Evolutionary conservation across 129 eudicot species (phyloP).

Genomic region (carrot (Daucus carota)): DNA sequence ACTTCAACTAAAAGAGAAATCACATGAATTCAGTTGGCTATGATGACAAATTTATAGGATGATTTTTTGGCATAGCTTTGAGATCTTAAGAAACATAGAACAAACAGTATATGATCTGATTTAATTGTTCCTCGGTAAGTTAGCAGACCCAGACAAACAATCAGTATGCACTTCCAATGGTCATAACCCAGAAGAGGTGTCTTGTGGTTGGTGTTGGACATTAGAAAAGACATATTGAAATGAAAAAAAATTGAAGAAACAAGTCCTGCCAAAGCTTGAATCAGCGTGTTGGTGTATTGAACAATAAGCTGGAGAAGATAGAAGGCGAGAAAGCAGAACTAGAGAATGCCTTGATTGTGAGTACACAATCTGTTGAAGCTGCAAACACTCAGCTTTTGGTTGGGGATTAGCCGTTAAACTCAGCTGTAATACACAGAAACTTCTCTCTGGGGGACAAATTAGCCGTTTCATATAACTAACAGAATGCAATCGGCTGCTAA

Average conservation of each 20-base stretch:
- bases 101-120: not conserved
- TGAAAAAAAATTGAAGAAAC: not conserved
- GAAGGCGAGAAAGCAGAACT: constrained; percentile 57
- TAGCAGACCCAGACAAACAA: not conserved
- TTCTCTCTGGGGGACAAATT: too few species aligned
- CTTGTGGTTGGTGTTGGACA: not conserved
- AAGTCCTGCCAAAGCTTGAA: constrained; percentile 11
- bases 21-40: not conserved
- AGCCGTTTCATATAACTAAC: too few species aligned
- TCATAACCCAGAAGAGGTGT: not conserved
- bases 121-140: constrained; percentile 12
- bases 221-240: not conserved
- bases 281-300: constrained; percentile 34
- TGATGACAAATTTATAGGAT: not conserved
- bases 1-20: not conserved
- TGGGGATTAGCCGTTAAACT: too few species aligned
- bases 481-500: too few species aligned
- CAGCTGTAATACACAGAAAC: too few species aligned
- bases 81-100: not conserved
- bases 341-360: constrained; percentile 33
- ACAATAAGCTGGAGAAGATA: constrained; percentile 39
- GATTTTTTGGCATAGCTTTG: not conserved
- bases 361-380: constrained; percentile 31
- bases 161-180: not conserved
- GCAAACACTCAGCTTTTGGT: constrained; percentile 38